Evolutionary conservation across 148 eudicot genomes (phyloP).

Genomic region (Suaeda aralocaspica): DNA sequence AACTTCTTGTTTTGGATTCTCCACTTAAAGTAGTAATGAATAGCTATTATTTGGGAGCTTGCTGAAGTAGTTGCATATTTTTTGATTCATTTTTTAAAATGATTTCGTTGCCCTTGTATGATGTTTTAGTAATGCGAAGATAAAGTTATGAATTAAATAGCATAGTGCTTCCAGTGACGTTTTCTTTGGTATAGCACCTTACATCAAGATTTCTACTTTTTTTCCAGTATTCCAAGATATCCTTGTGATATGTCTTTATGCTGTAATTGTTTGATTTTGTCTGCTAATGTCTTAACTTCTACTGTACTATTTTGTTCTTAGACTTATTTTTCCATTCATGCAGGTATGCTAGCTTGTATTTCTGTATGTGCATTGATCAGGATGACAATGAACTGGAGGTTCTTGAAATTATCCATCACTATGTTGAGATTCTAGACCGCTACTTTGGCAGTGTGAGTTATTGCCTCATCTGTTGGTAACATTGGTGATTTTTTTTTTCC

Average conservation of each 20-base stretch:
- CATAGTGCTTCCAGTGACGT: neutral
- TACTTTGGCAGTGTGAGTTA: constrained; percentile 93
- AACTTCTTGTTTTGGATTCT: neutral
- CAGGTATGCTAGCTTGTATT: constrained; percentile 92
- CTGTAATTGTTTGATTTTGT: neutral
- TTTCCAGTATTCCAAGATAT: neutral
- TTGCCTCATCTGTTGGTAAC: constrained; percentile 7
- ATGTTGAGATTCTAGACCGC: constrained; percentile 86
- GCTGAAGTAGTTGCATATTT: neutral
- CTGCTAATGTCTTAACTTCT: neutral
- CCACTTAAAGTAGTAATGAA: neutral
- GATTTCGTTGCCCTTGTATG: neutral
- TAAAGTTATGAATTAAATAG: neutral
- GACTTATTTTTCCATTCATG: constrained; percentile 14
- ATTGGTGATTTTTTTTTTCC: neutral
- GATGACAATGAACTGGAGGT: constrained; percentile 90
- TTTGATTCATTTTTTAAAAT: too few species aligned
- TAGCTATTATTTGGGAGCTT: neutral
- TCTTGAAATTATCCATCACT: constrained; percentile 91
- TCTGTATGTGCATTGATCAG: constrained; percentile 91
- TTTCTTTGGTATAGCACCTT: neutral
- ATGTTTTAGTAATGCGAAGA: neutral
- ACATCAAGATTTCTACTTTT: neutral
- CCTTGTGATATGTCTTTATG: neutral
- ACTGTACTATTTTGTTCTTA: neutral